Conservation (phyloP, 148 eudicot genomes). For the Persicaria tinctoria region DNA sequence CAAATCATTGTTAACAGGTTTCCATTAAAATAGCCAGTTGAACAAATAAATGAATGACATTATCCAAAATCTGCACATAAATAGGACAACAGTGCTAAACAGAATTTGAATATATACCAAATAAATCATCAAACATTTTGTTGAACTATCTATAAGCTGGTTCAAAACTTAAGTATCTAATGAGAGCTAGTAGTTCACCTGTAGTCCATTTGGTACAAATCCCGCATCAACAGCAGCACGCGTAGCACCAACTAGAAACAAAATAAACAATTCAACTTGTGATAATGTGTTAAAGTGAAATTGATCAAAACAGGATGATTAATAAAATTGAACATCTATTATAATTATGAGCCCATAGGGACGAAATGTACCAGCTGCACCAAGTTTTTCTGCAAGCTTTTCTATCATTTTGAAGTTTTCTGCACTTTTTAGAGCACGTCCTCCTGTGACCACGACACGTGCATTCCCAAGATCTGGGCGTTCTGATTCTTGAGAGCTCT, state of each 20-base stretch:
- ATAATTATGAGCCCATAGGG: neutral
- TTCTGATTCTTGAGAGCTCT: slow-evolving; percentile 65
- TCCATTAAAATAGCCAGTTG: neutral
- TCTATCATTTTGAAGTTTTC: no score
- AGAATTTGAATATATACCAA: neutral
- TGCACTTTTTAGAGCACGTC: no score
- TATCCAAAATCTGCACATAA: neutral
- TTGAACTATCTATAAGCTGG: neutral
- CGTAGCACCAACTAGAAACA: slow-evolving; percentile 77
- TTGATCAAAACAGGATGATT: neutral
- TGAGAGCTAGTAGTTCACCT: slow-evolving; percentile 31
- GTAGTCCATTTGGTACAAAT: slow-evolving; percentile 83
- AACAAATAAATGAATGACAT: neutral
- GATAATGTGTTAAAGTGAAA: neutral
- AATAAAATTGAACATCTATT: neutral
- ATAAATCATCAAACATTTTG: neutral
- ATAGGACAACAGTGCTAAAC: no score
- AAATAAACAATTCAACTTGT: slow-evolving; percentile 2
- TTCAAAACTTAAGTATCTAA: neutral
- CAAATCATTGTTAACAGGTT: neutral
- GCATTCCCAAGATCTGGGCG: slow-evolving; percentile 94
- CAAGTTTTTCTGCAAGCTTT: no score
- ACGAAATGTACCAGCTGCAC: no score
- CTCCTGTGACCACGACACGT: no score
- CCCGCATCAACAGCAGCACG: slow-evolving; percentile 99